Evolutionary conservation across 371 early-diverging fungal species (phyloP).

Genomic region (Rhizopus microsporus): DNA sequence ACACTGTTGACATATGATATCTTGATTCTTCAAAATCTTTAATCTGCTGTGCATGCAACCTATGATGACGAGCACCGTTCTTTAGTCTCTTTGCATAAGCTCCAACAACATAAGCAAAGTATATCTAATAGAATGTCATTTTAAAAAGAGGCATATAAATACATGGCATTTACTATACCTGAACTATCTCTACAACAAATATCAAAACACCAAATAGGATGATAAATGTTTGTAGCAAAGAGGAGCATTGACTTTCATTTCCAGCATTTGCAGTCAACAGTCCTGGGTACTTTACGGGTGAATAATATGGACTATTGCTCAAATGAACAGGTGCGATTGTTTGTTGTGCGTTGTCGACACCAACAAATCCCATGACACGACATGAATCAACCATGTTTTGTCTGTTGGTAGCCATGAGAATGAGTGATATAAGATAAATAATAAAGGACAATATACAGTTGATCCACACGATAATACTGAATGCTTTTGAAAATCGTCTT

Average conservation of each 20-base stretch:
- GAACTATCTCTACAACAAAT: constrained; percentile 38
- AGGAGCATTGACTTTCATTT: constrained; percentile 31
- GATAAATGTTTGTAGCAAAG: constrained; percentile 28
- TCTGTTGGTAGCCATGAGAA: constrained; percentile 35
- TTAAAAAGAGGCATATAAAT: background rate
- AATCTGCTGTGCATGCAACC: constrained; percentile 54
- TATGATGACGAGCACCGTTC: constrained; percentile 53
- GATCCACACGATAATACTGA: constrained; percentile 48
- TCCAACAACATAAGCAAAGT: constrained; percentile 51
- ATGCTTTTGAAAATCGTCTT: constrained; percentile 43
- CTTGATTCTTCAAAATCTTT: constrained; percentile 56
- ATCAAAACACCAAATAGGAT: constrained; percentile 42
- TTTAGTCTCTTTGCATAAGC: constrained; percentile 47
- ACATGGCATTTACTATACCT: constrained; percentile 25
- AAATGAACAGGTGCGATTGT: constrained; percentile 29
- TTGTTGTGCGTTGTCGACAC: constrained; percentile 38
- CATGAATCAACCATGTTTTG: constrained; percentile 44
- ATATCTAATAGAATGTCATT: constrained; percentile 25
- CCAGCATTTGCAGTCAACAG: constrained; percentile 40
- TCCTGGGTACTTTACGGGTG: constrained; percentile 47
- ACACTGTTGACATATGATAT: constrained; percentile 59
- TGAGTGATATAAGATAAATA: constrained; percentile 42
- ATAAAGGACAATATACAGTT: constrained; percentile 41
- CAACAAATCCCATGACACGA: constrained; percentile 42
- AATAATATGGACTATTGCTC: constrained; percentile 36